These are phyloP conservation scores for Colletotrichum falcatum DNA, from an alignment of 2,329 filamentous ascomycete genomes.

Conservation along the genomic window DNA sequence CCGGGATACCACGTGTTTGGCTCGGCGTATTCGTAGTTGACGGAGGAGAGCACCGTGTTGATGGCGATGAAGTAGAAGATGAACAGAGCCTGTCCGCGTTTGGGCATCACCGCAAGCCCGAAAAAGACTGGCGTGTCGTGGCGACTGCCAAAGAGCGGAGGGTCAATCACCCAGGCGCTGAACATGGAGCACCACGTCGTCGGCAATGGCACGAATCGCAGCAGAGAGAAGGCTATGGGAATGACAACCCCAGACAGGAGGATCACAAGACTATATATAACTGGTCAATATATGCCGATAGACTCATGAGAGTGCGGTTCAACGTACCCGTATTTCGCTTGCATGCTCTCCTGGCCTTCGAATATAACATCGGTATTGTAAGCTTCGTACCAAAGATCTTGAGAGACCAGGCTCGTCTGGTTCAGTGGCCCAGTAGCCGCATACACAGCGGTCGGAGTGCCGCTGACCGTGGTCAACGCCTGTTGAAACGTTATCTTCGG, in stretches of 20 bases:
- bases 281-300: not conserved
- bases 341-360: slow-evolving; percentile 4
- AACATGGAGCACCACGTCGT: slow-evolving; percentile 34
- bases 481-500: slow-evolving; percentile 6
- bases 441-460: not conserved
- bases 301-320: not conserved
- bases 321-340: not conserved
- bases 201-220: slow-evolving; percentile 48
- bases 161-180: slow-evolving; percentile 44
- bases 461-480: not conserved
- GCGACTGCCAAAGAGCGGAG: slow-evolving; percentile 42
- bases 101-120: slow-evolving; percentile 44
- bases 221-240: slow-evolving; percentile 47
- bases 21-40: slow-evolving; percentile 45
- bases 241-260: slow-evolving; percentile 43
- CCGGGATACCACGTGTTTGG: slow-evolving; percentile 44
- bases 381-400: not conserved
- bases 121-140: slow-evolving; percentile 42
- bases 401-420: not conserved
- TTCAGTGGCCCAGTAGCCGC: not conserved
- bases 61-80: slow-evolving; percentile 54
- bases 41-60: slow-evolving; percentile 51
- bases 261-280: slow-evolving; percentile 43
- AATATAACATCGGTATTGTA: not conserved
- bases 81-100: slow-evolving; percentile 51